A percentile compares a stretch with the other conserved stretches of the same genome.
phyloP scores from a whole-genome alignment of 495 filamentous ascomycete species.

The Aspergillus saccharolyticus region DNA sequence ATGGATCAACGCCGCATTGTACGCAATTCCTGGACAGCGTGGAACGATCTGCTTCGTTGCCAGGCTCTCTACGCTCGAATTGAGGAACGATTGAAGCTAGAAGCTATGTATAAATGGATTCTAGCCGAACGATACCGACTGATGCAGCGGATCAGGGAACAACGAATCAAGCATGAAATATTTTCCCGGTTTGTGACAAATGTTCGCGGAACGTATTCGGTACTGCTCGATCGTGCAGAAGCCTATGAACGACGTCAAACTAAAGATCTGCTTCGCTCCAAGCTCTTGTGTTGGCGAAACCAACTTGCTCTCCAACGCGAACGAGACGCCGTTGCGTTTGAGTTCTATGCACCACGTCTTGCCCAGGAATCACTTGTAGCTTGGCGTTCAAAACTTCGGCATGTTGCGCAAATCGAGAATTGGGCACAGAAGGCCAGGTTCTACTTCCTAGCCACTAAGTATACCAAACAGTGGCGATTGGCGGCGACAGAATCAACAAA shows the following conservation, averaged over 20 bases:
- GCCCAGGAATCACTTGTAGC: constrained; percentile 43
- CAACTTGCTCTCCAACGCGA: constrained; percentile 39
- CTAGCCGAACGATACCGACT: constrained; percentile 50
- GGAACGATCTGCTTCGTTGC: constrained; percentile 62
- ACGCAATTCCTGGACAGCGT: constrained; percentile 56
- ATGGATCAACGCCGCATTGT: constrained; percentile 50
- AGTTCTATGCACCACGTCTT: constrained; percentile 49
- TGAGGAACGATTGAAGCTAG: constrained; percentile 53
- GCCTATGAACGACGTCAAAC: constrained; percentile 31
- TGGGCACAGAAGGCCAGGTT: constrained; percentile 54
- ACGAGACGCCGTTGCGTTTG: constrained; percentile 46
- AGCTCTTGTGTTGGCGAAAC: constrained; percentile 42
- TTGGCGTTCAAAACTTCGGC: constrained; percentile 42
- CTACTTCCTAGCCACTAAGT: constrained; percentile 52
- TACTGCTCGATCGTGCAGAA: constrained; percentile 34
- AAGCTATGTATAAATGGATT: constrained; percentile 62
- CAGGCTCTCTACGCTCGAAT: constrained; percentile 48
- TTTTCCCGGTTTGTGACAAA: constrained; percentile 41
- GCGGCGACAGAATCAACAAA: constrained; percentile 47
- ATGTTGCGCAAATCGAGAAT: constrained; percentile 44
- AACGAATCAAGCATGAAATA: constrained; percentile 41
- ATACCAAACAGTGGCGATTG: constrained; percentile 52
- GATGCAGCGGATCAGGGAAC: constrained; percentile 49
- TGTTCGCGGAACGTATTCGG: constrained; percentile 35
- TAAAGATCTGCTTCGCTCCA: constrained; percentile 29